These are phyloP conservation scores for Neohortaea acidophila DNA, from an alignment of 495 filamentous ascomycete genomes.

Conservation along the genomic window DNA sequence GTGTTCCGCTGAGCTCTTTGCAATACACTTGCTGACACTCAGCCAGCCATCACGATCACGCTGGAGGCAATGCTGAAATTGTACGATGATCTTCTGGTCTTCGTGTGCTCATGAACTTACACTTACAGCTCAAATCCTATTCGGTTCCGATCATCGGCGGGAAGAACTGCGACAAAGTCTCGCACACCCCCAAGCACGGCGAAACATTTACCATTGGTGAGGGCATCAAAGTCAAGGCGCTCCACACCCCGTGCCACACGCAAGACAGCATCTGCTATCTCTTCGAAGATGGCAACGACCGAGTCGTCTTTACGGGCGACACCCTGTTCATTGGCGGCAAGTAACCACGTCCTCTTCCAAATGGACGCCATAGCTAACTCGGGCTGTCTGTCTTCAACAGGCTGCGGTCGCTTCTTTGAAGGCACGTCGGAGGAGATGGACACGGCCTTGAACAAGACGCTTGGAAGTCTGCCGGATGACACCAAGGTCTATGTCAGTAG, in stretches of 20 bases:
- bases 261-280: slow-evolving; percentile 94
- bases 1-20: not conserved
- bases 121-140: slow-evolving; percentile 49
- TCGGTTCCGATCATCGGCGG: slow-evolving; percentile 69
- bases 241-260: slow-evolving; percentile 94
- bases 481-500: slow-evolving; percentile 75
- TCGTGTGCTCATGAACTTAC: not conserved
- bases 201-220: slow-evolving; percentile 72
- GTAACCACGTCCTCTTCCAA: not conserved
- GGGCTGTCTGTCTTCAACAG: slow-evolving; percentile 37
- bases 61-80: slow-evolving; percentile 75
- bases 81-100: slow-evolving; percentile 26
- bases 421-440: slow-evolving; percentile 85
- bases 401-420: slow-evolving; percentile 96
- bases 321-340: slow-evolving; percentile 86
- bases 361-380: not conserved
- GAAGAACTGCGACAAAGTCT: slow-evolving; percentile 68
- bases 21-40: slow-evolving; percentile 4
- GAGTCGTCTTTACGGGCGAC: slow-evolving; percentile 87
- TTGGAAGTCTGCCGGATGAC: slow-evolving; percentile 72
- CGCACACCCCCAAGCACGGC: slow-evolving; percentile 54
- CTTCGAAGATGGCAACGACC: slow-evolving; percentile 58
- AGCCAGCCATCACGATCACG: slow-evolving; percentile 79
- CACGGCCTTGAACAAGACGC: slow-evolving; percentile 70
- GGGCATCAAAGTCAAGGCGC: slow-evolving; percentile 64